Percentiles rank a stretch among this genome's conserved stretches.
Evolutionary conservation across 768 basidiomycete genomes (phyloP).

Genomic region (Obba rivulosa): DNA sequence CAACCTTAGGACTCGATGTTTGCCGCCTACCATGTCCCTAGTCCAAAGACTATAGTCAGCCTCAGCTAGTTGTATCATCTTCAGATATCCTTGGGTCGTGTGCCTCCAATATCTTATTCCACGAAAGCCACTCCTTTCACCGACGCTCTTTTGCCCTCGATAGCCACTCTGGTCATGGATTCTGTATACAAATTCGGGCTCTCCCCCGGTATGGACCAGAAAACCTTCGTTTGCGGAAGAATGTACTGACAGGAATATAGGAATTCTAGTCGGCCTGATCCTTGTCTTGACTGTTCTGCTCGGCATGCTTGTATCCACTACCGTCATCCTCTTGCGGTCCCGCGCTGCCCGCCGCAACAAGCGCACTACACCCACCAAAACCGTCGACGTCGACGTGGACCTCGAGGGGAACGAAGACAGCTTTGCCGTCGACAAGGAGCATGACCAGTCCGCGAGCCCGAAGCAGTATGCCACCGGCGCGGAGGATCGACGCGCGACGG

Average conservation of each 20-base stretch:
- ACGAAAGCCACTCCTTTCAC: no score
- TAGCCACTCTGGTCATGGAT: no score
- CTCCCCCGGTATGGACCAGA: conserved; percentile 4
- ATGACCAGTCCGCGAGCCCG: conserved; percentile 1
- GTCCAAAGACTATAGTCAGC: no score
- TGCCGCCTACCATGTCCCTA: no score
- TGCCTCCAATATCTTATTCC: no score
- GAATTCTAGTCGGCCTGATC: conserved; percentile 10
- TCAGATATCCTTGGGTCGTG: no score
- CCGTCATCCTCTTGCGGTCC: conserved; percentile 11
- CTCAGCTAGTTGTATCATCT: no score
- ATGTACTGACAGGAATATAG: neutral
- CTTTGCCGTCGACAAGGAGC: neutral
- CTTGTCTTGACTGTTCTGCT: conserved; percentile 6
- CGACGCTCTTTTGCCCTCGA: no score
- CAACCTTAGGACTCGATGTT: no score
- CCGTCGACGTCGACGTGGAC: neutral
- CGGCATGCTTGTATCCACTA: conserved; percentile 11
- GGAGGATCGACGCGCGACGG: neutral
- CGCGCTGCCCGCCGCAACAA: conserved; percentile 3
- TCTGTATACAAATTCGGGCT: conserved; percentile 7
- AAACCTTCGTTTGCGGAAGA: neutral
- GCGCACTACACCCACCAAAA: neutral
- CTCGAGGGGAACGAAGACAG: conserved; percentile 4
- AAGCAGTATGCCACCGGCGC: neutral